Evolutionary conservation across 805 yeast genomes (phyloP).

Genomic region (Cyberlindnera mississippiensis): DNA sequence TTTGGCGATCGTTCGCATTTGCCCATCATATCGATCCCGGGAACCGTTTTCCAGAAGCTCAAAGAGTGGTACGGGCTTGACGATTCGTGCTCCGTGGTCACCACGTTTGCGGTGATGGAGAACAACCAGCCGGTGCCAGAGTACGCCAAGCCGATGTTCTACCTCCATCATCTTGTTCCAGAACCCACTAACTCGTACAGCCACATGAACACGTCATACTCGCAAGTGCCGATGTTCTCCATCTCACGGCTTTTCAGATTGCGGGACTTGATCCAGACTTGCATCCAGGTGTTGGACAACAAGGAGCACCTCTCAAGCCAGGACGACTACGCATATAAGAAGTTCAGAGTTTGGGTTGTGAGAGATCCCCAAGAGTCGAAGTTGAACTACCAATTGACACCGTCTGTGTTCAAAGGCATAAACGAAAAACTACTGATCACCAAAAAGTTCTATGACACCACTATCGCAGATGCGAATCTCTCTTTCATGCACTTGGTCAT

Average conservation of each 20-base stretch:
- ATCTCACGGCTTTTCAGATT: slow-evolving; percentile 32
- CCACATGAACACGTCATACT: slow-evolving; percentile 17
- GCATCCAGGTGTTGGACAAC: slow-evolving; percentile 15
- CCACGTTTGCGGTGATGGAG: slow-evolving; percentile 33
- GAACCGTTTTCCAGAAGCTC: slow-evolving; percentile 41
- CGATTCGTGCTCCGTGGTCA: slow-evolving; percentile 34
- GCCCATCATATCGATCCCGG: slow-evolving; percentile 37
- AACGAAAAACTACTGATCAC: slow-evolving; percentile 24
- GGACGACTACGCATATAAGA: slow-evolving; percentile 8
- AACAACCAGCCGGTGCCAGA: slow-evolving; percentile 31
- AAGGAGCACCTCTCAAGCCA: slow-evolving; percentile 12
- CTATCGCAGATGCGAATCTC: slow-evolving; percentile 23
- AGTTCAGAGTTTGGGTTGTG: slow-evolving; percentile 23
- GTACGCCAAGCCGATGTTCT: slow-evolving; percentile 33
- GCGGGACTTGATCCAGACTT: slow-evolving; percentile 14
- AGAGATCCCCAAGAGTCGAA: slow-evolving; percentile 11
- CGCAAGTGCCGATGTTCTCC: slow-evolving; percentile 27
- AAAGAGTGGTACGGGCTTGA: slow-evolving; percentile 52
- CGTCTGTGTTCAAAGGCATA: slow-evolving; percentile 28
- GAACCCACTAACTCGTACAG: slow-evolving; percentile 9
- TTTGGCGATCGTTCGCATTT: slow-evolving; percentile 32
- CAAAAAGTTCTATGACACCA: slow-evolving; percentile 15
- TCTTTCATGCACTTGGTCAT: slow-evolving; percentile 30
- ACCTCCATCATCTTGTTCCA: slow-evolving; percentile 31
- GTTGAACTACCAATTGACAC: slow-evolving; percentile 23